Conservation (phyloP, 2,329 filamentous ascomycete genomes). For the Scedosporium dehoogii region DNA sequence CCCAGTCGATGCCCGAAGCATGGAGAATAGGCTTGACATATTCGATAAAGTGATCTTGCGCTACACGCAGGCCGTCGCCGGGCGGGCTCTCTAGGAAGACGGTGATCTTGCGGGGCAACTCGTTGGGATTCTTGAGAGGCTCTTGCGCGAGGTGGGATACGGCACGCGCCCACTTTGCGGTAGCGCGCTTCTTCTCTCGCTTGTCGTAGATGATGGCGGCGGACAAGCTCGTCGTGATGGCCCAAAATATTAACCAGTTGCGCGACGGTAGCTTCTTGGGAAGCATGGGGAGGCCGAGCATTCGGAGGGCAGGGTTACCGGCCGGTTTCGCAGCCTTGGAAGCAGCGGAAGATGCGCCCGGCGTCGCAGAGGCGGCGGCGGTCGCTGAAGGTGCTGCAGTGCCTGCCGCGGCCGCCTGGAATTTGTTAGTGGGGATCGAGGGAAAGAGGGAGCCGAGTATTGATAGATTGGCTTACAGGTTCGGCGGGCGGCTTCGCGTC, state of each 20-base stretch:
- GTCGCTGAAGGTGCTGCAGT: neutral
- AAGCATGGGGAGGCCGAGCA: conserved; percentile 78
- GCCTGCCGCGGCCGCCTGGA: neutral
- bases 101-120: conserved; percentile 74
- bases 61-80: conserved; percentile 69
- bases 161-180: conserved; percentile 75
- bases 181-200: conserved; percentile 75
- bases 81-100: conserved; percentile 81
- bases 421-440: neutral
- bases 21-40: conserved; percentile 92
- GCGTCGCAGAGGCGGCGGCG: neutral
- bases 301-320: conserved; percentile 62
- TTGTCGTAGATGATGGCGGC: conserved; percentile 84
- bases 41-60: conserved; percentile 92
- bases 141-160: conserved; percentile 79
- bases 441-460: neutral
- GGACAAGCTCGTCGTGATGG: conserved; percentile 66
- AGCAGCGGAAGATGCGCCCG: neutral
- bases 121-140: conserved; percentile 54
- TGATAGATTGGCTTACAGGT: neutral
- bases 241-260: conserved; percentile 95
- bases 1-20: conserved; percentile 86
- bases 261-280: conserved; percentile 80
- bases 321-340: neutral
- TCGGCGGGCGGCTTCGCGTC: conserved; percentile 4